Percentiles rank a stretch among this genome's conserved stretches.
Evolutionary conservation across 106 monocot genomes (phyloP).

Genomic region (Narthecium ossifragum): DNA sequence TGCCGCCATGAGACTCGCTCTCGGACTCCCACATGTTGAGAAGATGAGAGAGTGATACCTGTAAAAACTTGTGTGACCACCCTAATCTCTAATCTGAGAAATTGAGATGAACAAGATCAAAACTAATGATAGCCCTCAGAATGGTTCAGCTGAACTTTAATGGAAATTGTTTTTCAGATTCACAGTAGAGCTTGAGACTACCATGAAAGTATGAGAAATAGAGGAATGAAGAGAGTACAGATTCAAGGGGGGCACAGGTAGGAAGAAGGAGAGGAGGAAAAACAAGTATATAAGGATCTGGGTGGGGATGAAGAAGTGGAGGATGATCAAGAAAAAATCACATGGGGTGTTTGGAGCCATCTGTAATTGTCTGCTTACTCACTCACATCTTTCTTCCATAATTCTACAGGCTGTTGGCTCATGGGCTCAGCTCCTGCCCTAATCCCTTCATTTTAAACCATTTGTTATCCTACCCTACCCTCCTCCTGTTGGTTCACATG

Average conservation of each 20-base stretch:
- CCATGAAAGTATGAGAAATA: neutral
- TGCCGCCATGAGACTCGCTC: conserved; percentile 28
- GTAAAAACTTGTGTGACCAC: neutral
- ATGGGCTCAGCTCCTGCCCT: conserved; percentile 14
- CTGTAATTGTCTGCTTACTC: conserved; percentile 3
- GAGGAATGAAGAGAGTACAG: neutral
- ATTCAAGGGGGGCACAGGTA: neutral
- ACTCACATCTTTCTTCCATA: conserved; percentile 10
- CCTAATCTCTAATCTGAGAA: neutral
- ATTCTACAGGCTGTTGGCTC: conserved; percentile 35
- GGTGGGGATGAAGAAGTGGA: conserved; percentile 6
- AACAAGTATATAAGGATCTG: neutral
- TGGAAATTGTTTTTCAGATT: too few relatives aligned
- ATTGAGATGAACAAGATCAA: neutral
- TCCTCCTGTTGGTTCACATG: neutral
- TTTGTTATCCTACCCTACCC: neutral
- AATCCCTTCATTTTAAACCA: neutral
- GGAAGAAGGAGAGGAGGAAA: neutral
- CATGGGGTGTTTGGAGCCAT: conserved; percentile 41
- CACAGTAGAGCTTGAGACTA: neutral
- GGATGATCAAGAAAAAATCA: conserved; percentile 17
- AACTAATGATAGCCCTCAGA: too few relatives aligned
- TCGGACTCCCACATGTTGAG: conserved; percentile 82
- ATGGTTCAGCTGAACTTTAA: neutral
- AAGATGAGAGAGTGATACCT: neutral